Evolutionary conservation across 108 stramenopile genomes (phyloP).

Genomic region (Pseudonitzschia multiseries): DNA sequence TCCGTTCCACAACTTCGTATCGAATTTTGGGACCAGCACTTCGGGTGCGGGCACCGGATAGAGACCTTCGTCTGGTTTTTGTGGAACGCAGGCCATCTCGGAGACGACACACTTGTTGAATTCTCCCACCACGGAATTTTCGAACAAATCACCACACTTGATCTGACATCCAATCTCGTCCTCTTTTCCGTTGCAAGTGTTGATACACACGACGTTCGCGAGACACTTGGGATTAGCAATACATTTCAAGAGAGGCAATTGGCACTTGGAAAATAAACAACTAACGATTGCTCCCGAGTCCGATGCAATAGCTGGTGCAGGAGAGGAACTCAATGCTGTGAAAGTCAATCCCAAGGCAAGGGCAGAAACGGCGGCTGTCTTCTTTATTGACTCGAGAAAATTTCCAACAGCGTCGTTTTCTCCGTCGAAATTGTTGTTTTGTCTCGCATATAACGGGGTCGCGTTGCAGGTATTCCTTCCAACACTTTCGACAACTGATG

Average conservation of each 20-base stretch:
- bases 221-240: slow-evolving; percentile 90
- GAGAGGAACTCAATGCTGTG: slow-evolving; percentile 22
- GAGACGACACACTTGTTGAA: slow-evolving; percentile 96
- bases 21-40: slow-evolving; percentile 69
- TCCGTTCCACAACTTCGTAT: slow-evolving; percentile 87
- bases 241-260: slow-evolving; percentile 78
- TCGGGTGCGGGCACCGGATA: slow-evolving; percentile 81
- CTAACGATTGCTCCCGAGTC: slow-evolving; percentile 73
- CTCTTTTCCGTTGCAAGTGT: slow-evolving; percentile 80
- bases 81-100: slow-evolving; percentile 90
- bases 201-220: slow-evolving; percentile 94
- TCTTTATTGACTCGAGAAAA: slow-evolving; percentile 3
- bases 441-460: background rate
- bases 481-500: background rate
- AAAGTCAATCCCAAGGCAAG: slow-evolving; percentile 50
- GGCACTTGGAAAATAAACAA: slow-evolving; percentile 79
- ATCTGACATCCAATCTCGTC: slow-evolving; percentile 95
- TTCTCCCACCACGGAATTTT: slow-evolving; percentile 93
- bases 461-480: background rate
- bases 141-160: slow-evolving; percentile 93
- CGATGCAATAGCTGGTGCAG: slow-evolving; percentile 54
- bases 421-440: background rate
- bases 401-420: background rate
- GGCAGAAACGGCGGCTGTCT: slow-evolving; percentile 35
- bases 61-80: slow-evolving; percentile 85